phyloP scores from a whole-genome alignment of 75 land plant genomes.

The Pseudotsuga menziesii region DNA sequence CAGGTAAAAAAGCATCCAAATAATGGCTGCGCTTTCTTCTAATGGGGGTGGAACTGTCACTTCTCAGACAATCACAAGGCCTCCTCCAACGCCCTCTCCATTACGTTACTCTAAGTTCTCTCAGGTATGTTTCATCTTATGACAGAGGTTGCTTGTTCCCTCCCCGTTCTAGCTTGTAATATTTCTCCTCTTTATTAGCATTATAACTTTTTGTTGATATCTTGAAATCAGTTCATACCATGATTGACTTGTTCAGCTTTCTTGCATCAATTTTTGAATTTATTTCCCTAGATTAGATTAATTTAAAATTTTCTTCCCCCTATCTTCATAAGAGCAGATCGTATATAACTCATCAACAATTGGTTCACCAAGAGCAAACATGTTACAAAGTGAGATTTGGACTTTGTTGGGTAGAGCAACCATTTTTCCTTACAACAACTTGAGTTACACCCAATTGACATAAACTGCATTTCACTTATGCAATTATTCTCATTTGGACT shows the following conservation, averaged over 20 bases:
- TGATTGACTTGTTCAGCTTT: background rate
- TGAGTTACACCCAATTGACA: too few species aligned
- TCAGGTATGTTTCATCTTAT: conserved; percentile 29
- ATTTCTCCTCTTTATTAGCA: background rate
- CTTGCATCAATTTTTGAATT: background rate
- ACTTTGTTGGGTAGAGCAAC: too few species aligned
- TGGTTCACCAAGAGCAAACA: too few species aligned
- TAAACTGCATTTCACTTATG: too few species aligned
- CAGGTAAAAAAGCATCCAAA: background rate
- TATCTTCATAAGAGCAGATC: too few species aligned
- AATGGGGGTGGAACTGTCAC: background rate
- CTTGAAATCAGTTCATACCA: background rate
- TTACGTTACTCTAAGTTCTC: conserved; percentile 62
- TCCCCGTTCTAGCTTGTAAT: background rate
- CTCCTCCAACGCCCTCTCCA: conserved; percentile 75
- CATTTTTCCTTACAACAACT: too few species aligned
- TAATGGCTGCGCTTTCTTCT: background rate
- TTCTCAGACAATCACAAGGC: conserved; percentile 22
- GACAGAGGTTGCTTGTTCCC: background rate
- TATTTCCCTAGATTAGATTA: background rate
- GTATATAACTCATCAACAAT: too few species aligned
- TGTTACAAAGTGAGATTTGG: too few species aligned
- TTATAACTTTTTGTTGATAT: background rate
- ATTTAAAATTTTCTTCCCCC: too few species aligned
- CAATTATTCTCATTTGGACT: too few species aligned